Evolutionary conservation across 305 asterid species (phyloP), one percentile per base, ranked within the genome.

Genomic region (Euphrasia arctica): DNA sequence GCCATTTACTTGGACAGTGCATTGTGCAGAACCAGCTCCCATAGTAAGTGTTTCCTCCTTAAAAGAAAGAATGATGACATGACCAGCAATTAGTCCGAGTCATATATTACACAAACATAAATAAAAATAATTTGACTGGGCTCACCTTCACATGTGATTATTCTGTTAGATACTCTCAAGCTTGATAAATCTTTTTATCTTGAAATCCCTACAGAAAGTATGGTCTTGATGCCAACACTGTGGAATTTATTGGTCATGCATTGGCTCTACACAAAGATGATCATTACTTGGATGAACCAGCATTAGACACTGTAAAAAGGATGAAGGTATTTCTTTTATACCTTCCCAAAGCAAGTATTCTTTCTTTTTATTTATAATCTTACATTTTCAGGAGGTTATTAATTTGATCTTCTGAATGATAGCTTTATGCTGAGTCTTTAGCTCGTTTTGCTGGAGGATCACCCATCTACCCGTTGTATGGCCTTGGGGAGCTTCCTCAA

Each of bases 371-470:
- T 32, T 32, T 4, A 3, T 57, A 32, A 54, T 15, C 22, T 63
- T 48, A 32, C n/a, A 51, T 69, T 62, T 55, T 55, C 48, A 36
- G 22, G 22, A 18, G 22, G 22, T 18, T 18, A 18, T 18, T 18
- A 18, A 18, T 18, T 18, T 18, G 22, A 67, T 58, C 41, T 66
- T 69, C 57, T 64, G 10, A 62, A 60, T 77, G 65, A 65, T 67
- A 92, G 97, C 82, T 92, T 49, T 92, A 92, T 61, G 98, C 96
- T 57, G 98, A 92, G 77, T 89, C 97, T 13, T 74, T 92, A 81
- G 96, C 98, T 5, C 90, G 97, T 62, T 92, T 92, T 66, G 91
- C 82, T 75, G 82, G 91, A 27, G 97, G 98, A 73, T 92, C 97
- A 34, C 98, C 98, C 81, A 85, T 92, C 42, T 92, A 92, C 72